These are phyloP conservation scores for Berkeleyomyces basicola DNA, from an alignment of 2,329 filamentous ascomycete genomes.

Conservation along the genomic window DNA sequence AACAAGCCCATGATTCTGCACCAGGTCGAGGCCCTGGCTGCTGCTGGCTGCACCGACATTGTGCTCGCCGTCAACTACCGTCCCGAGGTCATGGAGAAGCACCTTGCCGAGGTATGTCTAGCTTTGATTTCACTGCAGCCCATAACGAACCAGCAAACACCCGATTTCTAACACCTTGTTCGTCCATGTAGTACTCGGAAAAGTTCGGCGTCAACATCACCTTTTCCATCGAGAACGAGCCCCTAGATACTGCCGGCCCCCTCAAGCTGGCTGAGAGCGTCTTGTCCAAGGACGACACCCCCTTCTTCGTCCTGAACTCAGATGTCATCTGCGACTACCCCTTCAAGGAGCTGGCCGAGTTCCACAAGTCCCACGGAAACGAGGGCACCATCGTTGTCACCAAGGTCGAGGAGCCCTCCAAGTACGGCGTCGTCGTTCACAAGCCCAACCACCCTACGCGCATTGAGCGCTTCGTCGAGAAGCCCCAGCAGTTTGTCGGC, in stretches of 20 bases:
- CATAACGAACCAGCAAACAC: neutral
- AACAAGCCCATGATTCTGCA: constrained; percentile 99
- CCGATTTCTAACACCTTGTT: constrained; percentile 7
- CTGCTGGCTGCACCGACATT: constrained; percentile 89
- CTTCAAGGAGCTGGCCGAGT: constrained; percentile 73
- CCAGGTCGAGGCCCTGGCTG: constrained; percentile 88
- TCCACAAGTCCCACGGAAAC: constrained; percentile 84
- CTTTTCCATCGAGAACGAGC: constrained; percentile 93
- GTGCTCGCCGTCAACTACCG: constrained; percentile 98
- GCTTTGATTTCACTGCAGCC: neutral
- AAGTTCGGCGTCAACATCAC: constrained; percentile 89
- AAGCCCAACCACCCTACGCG: constrained; percentile 78
- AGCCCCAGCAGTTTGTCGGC: constrained; percentile 94
- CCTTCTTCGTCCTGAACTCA: constrained; percentile 97
- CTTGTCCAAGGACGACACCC: constrained; percentile 78
- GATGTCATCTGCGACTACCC: constrained; percentile 98
- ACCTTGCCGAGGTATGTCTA: constrained; percentile 62
- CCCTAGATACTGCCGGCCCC: constrained; percentile 84
- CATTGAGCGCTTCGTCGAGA: constrained; percentile 98
- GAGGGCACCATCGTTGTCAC: constrained; percentile 97
- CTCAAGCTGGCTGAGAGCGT: constrained; percentile 89
- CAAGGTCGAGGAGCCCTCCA: constrained; percentile 97
- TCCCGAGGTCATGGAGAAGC: constrained; percentile 92
- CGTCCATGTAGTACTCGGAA: constrained; percentile 54
- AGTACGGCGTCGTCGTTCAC: constrained; percentile 97